A percentile compares a stretch with the other conserved stretches of the same genome.
phyloP scores from a whole-genome alignment of 352 stramenopile species.

The Phytophthora sp. region DNA sequence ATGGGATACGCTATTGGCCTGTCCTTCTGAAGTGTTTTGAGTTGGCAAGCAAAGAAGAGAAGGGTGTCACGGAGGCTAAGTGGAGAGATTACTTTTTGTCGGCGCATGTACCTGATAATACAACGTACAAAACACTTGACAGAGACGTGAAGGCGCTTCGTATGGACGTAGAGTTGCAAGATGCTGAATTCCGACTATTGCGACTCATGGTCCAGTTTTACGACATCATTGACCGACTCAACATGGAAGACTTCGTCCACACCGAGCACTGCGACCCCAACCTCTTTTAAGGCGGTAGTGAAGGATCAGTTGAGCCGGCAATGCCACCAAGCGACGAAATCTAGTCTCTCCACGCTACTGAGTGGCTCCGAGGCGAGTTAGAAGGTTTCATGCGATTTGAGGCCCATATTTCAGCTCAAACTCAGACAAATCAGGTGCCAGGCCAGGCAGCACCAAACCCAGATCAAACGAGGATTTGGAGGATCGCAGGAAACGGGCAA shows the following conservation, averaged over 20 bases:
- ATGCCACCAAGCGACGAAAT: constrained; percentile 6
- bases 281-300: constrained; percentile 6
- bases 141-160: constrained; percentile 9
- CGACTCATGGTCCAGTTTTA: constrained; percentile 7
- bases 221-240: constrained; percentile 20
- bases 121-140: constrained; percentile 17
- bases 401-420: neutral
- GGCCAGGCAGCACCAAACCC: neutral
- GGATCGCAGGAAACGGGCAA: neutral
- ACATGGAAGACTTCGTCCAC: constrained; percentile 20
- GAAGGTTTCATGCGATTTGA: constrained; percentile 16
- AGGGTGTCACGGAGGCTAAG: constrained; percentile 3
- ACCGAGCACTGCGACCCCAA: neutral
- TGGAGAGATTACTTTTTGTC: constrained; percentile 22
- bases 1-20: too few relatives aligned
- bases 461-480: neutral
- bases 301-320: constrained; percentile 13
- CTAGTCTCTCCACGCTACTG: neutral
- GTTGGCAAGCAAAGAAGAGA: constrained; percentile 19
- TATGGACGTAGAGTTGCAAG: constrained; percentile 5
- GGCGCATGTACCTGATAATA: constrained; percentile 14
- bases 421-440: neutral
- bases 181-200: constrained; percentile 11
- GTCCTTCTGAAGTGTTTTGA: too few relatives aligned
- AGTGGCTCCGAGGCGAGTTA: neutral